Evolutionary conservation across 176 grass and related monocot genomes (phyloP).

Genomic region (Carex cristatella): DNA sequence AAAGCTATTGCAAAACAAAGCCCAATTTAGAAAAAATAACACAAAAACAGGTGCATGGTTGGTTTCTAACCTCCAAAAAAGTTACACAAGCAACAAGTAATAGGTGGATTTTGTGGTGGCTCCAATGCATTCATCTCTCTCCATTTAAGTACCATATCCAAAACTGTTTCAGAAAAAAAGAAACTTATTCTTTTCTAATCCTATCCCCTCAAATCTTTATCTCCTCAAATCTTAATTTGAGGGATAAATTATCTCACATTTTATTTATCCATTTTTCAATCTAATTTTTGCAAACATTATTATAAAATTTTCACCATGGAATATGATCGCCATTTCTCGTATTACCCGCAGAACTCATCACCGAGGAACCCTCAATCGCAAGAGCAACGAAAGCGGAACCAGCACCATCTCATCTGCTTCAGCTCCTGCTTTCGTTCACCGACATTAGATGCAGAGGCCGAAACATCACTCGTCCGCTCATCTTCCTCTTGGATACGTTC

Average conservation of each 20-base stretch:
- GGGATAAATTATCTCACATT: not conserved
- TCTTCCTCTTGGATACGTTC: slow-evolving; percentile 28
- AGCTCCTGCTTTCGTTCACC: slow-evolving; percentile 21
- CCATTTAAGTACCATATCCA: slow-evolving; percentile 13
- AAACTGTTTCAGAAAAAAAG: not conserved
- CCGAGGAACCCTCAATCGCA: not conserved
- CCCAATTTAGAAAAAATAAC: slow-evolving; percentile 15
- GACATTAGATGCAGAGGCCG: not conserved
- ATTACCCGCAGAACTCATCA: slow-evolving; percentile 14
- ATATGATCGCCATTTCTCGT: slow-evolving; percentile 24
- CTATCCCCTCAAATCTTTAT: not conserved
- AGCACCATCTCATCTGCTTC: slow-evolving; percentile 10
- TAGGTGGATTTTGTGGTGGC: not conserved
- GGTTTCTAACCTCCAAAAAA: slow-evolving; percentile 4
- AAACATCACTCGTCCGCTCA: slow-evolving; percentile 15
- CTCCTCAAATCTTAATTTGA: slow-evolving; percentile 13
- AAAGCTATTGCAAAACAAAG: not conserved
- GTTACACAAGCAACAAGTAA: slow-evolving; percentile 1
- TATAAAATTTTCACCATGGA: slow-evolving; percentile 5
- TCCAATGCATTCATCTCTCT: not conserved
- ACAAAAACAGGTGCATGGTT: not conserved
- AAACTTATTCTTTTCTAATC: not conserved
- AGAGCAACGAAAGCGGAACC: not conserved
- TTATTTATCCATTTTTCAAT: not conserved
- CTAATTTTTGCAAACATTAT: slow-evolving; percentile 1